These are phyloP conservation scores for Dictyostelium firmibasis DNA, from an alignment of 78 protist species.

Conservation along the genomic window DNA sequence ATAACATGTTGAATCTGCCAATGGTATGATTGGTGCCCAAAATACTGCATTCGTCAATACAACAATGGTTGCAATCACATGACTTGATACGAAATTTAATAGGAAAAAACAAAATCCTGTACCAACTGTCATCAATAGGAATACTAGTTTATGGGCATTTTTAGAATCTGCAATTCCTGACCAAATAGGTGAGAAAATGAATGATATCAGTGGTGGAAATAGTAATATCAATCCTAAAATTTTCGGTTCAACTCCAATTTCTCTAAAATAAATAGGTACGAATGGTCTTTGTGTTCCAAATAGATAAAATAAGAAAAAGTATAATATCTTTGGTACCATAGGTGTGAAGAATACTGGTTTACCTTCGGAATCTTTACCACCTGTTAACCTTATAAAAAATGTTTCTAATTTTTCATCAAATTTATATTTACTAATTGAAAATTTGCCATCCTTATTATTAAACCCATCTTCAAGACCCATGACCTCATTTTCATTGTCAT, in stretches of 20 bases:
- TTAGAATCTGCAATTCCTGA: constrained; percentile 7
- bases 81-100: background rate
- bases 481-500: too few relatives aligned
- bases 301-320: constrained; percentile 21
- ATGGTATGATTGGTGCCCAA: constrained; percentile 62
- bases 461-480: background rate
- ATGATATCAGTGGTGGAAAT: constrained; percentile 56
- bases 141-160: constrained; percentile 7
- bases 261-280: constrained; percentile 9
- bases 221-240: background rate
- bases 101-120: background rate
- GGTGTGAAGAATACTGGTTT: background rate
- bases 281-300: constrained; percentile 48
- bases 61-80: background rate
- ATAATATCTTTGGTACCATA: constrained; percentile 38
- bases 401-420: background rate
- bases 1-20: constrained; percentile 34
- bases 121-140: background rate
- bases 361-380: background rate
- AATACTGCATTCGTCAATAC: constrained; percentile 23
- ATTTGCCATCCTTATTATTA: background rate
- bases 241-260: background rate
- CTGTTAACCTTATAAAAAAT: background rate
- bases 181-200: constrained; percentile 9
- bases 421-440: background rate